Percentiles rank a stretch among this genome's conserved stretches.
phyloP scores from a whole-genome alignment of 2,329 filamentous ascomycete genomes.

The Nothophoma quercina region DNA sequence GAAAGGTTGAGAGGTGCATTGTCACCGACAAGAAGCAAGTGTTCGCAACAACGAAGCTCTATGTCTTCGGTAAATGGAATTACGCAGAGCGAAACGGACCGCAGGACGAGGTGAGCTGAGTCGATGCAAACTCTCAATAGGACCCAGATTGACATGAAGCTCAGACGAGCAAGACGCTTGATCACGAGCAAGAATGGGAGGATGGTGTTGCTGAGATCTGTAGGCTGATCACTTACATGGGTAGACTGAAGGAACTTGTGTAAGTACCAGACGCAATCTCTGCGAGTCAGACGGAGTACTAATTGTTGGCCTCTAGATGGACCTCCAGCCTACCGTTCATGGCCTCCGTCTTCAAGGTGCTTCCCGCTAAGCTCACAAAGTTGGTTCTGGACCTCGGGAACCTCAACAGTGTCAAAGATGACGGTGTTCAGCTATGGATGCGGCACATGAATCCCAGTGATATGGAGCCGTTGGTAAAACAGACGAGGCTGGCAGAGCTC shows the following conservation, averaged over 20 bases:
- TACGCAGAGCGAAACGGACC: not conserved
- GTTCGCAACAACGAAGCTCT: conserved; percentile 29
- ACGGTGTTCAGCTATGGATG: conserved; percentile 18
- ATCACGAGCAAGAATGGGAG: conserved; percentile 24
- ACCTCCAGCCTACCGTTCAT: conserved; percentile 38
- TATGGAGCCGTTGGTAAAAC: conserved; percentile 34
- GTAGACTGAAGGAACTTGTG: conserved; percentile 37
- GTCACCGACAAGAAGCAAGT: not conserved
- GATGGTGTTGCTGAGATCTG: conserved; percentile 26
- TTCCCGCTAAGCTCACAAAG: conserved; percentile 34
- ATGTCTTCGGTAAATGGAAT: conserved; percentile 38
- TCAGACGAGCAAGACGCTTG: conserved; percentile 5
- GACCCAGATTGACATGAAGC: not conserved
- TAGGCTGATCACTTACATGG: conserved; percentile 31
- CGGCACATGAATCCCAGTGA: conserved; percentile 33
- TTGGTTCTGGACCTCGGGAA: conserved; percentile 39
- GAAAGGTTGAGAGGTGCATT: conserved; percentile 15
- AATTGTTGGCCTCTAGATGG: conserved; percentile 32
- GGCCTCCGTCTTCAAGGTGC: conserved; percentile 26
- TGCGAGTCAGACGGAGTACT: not conserved
- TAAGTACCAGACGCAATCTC: conserved; percentile 20
- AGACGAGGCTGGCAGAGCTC: conserved; percentile 37
- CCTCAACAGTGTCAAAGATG: conserved; percentile 27
- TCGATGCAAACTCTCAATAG: no score
- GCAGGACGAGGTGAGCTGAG: not conserved